A percentile compares a stretch with the other conserved stretches of the same genome.
Evolutionary conservation across 495 filamentous ascomycete species (phyloP).

Genomic region (Cercophora newfieldiana): DNA sequence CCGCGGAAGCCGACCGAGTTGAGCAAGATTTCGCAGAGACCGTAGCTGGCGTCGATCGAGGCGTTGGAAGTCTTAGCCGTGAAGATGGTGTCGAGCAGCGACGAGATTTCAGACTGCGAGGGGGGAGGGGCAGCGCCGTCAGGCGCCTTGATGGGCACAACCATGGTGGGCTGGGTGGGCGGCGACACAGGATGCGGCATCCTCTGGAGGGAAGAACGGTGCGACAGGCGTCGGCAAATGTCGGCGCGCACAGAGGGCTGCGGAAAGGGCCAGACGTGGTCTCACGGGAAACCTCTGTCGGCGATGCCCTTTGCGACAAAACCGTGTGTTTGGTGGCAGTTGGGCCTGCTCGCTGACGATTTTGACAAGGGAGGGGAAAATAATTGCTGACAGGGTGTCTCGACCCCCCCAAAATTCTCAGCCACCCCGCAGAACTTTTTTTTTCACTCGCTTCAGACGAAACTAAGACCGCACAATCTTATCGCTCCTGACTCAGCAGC

Average conservation of each 20-base stretch:
- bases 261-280: constrained; percentile 5
- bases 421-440: constrained; percentile 15
- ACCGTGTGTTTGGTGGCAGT: constrained; percentile 3
- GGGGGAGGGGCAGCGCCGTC: constrained; percentile 55
- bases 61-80: constrained; percentile 76
- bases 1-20: constrained; percentile 77
- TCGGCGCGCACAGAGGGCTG: constrained; percentile 7
- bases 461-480: constrained; percentile 5
- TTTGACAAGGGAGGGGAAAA: constrained; percentile 7
- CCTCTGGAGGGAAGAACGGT: constrained; percentile 2
- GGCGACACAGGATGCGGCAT: constrained; percentile 30
- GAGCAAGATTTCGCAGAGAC: constrained; percentile 74
- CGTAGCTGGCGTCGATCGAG: constrained; percentile 85
- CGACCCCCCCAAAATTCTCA: background rate
- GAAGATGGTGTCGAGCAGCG: constrained; percentile 74
- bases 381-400: constrained; percentile 16
- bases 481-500: constrained; percentile 12
- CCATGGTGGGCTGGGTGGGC: constrained; percentile 24
- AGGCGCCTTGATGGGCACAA: constrained; percentile 37
- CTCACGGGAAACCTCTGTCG: constrained; percentile 19
- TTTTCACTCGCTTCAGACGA: constrained; percentile 3
- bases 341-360: background rate
- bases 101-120: constrained; percentile 68
- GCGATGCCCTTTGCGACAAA: constrained; percentile 20
- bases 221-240: background rate